Evolutionary conservation across 2,329 filamentous ascomycete species (phyloP), one percentile per base, ranked within the genome.

Genomic region (Bipolaris cookei): DNA sequence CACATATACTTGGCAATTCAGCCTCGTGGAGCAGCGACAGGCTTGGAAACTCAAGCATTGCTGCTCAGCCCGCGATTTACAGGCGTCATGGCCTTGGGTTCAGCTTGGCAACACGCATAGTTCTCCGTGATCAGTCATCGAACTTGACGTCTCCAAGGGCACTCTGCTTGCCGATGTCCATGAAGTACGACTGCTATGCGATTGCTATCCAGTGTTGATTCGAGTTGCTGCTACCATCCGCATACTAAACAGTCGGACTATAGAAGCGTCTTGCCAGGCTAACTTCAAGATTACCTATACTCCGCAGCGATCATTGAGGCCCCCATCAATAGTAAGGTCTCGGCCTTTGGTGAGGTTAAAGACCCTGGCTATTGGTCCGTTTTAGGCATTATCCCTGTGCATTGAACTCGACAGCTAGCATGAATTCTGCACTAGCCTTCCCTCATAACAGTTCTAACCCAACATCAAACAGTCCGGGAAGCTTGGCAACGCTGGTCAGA

Each of bases 401-500:
- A 54, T 39, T 46, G 44, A 54, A 54, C 52, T 52, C 59, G 52
- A 32, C 51, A 59, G 46, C 61, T 53, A 56, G 43, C 49, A 54
- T 47, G 53, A 52, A 46, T 48, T 56, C 51, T 61, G 65, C 46
- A 70, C 68, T 64, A 65, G 54, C 58, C 42, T 39, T 25, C 46
- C 39, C 71, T 73, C 73, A 74, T 55, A 63, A 59, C 71, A 72
- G 71, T 75, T 73, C 73, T 65, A 66, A 64, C 56, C 67, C 60
- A 49, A 65, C 66, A 66, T 73, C 69, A 73, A 69, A 73, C 66
- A 51, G 65, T 63, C 59, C 59, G 51, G 66, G 41, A 41, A 46
- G 49, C 70, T 74, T 74, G 70, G 71, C 70, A 62, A 43, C 16
- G 18, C 38, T n/a, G 39, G 49, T 46, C 54, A 39, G 37, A 47